Base-by-base conservation (phyloP, 768 basidiomycete species). In the Rhodosporidiobolus sp. region DNA sequence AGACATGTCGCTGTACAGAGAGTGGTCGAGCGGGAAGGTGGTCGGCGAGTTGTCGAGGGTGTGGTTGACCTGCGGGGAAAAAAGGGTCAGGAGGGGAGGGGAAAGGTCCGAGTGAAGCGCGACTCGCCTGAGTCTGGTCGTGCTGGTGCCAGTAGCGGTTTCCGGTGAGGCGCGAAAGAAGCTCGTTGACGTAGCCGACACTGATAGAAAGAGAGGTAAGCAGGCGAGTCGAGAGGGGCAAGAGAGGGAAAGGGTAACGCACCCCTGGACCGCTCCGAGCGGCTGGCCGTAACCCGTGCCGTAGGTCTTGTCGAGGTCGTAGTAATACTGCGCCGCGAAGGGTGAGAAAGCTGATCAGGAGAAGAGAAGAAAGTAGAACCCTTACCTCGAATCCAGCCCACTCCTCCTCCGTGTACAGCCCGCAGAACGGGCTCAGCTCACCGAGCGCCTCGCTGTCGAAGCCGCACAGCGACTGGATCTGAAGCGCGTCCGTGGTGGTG, bases 161-260 rank as follows among this genome's bases (percentile, higher is more conserved):
- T 10, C 84, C 84, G 0, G 88, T 90, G 54, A 95, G 84, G 19
- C 94, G 87, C 0, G 91, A 90, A 30, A 94, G 80, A n/a, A 95
- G 85, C 81, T 94, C 92, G 79, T 92, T 93, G 78, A 90, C 84
- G 79, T 90, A 95, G 11, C 92, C 93, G 7, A 93, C 88, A 45
- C 91, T 90, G 79, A 90, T 89, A 12, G 20, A 14, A 19, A 16
- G 20, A 6, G n/a, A n/a, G 22, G 24, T 90, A 70, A 28, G 59
- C 54, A 19, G 17, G 16, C n/a, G 5, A 14, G 17, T 2, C 20
- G 14, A 26, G 1, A n/a, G 4, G 32, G 46, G 49, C 22, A 3
- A 28, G 38, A 9, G 43, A 46, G 28, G 14, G 62, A 8, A 24
- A 38, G 4, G 75, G 76, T 0, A 78, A 45, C 28, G 49, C 26